These are phyloP conservation scores for Cryptosporidium canis DNA, from an alignment of 169 alveolate species.

Conservation along the genomic window DNA sequence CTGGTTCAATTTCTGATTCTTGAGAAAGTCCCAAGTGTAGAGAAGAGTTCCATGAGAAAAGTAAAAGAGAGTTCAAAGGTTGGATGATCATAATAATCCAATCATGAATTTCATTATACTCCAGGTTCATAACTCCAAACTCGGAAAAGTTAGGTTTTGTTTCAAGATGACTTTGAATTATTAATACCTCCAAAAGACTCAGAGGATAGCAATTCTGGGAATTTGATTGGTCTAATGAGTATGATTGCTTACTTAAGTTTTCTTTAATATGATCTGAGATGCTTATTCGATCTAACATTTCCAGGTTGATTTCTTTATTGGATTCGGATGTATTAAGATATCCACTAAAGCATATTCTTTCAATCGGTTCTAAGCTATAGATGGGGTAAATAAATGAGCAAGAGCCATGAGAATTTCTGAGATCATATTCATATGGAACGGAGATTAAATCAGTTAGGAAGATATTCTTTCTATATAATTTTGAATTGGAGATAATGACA, in stretches of 20 bases:
- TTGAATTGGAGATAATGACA: neutral
- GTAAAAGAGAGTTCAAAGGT: conserved; percentile 40
- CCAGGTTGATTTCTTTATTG: conserved; percentile 34
- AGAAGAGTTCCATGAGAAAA: conserved; percentile 47
- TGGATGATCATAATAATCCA: neutral
- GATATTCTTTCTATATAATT: conserved; percentile 2
- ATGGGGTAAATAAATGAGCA: neutral
- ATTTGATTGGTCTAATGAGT: neutral
- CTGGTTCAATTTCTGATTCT: neutral
- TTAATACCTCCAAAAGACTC: conserved; percentile 22
- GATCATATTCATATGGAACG: neutral
- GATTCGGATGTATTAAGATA: neutral
- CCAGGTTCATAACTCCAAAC: neutral
- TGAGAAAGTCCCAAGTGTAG: neutral
- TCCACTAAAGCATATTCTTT: neutral
- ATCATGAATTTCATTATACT: conserved; percentile 14
- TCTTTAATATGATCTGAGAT: neutral
- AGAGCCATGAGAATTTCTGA: neutral
- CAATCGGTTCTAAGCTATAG: neutral
- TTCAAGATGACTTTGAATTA: neutral
- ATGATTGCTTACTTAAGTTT: neutral
- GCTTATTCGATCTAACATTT: neutral
- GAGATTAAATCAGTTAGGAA: conserved; percentile 25
- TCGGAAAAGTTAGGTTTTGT: neutral
- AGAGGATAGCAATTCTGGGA: neutral